Base-by-base conservation (phyloP, 768 basidiomycete species). In the Leccinum truebloodii region DNA sequence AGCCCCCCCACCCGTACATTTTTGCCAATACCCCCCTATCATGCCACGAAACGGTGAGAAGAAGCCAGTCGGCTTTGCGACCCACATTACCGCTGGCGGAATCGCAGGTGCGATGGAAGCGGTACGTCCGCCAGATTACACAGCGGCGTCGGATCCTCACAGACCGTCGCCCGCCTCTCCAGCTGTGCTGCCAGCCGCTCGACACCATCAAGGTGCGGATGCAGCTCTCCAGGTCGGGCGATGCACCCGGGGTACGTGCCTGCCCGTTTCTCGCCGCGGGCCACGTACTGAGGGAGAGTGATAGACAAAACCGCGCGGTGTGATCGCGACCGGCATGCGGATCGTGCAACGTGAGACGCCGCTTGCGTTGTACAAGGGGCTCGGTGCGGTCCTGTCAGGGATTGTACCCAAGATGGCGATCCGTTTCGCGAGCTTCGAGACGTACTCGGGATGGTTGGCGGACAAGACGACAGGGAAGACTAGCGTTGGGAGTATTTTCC, bases 181-280 rank as follows among this genome's bases (percentile, higher is more conserved):
- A 93, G 90, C 72, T 92, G 61, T 81, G 74, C 69, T 96, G 95
- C 75, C 95, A 96, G 72, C 95, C 95, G 12, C 86, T 98, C 49
- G 97, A 99, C 74, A 98, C 97, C 26, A 98, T 98, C 81, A 98
- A 98, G 79, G 96, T 98, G 66, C 93, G 97, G n/a, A 99, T 99
- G 97, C 97, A 99, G 78, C 87, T 99, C 59, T 92, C 92, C 60
- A 86, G 80, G 75, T 89, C 94, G 10, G 86, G 94, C 37, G 79
- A 80, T 58, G 74, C 81, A 46, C 86, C 91, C 55, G 97, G 97
- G 52, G 97, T 98, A 75, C 72, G 92, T 88, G 3, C 28, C 22
- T 24, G 37, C 24, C 28, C 18, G 41, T 32, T 30, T 26, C 26
- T 10, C 34, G 26, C 12, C 6, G 18, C 34, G 30, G 32, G 6